These are phyloP conservation scores for Collybia nuda DNA, from an alignment of 768 basidiomycete genomes.

Conservation along the genomic window DNA sequence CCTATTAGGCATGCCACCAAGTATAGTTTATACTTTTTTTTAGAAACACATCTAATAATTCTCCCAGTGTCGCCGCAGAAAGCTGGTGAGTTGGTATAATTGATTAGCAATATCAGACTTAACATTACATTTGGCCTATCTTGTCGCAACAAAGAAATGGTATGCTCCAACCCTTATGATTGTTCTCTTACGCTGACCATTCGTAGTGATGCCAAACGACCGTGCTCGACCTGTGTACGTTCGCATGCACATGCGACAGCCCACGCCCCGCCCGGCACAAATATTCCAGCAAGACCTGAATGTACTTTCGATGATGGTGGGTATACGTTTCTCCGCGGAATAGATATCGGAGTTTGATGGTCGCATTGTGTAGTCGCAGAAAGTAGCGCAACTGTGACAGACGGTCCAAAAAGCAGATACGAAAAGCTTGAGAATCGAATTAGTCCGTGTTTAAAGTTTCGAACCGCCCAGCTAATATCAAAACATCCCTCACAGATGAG, in stretches of 20 bases:
- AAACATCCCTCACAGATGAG: conserved; percentile 44
- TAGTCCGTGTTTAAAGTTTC: conserved; percentile 38
- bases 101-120: not conserved
- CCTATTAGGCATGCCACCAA: conserved; percentile 52
- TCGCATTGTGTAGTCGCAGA: conserved; percentile 37
- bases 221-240: conserved; percentile 75
- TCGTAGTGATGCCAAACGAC: conserved; percentile 68
- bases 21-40: conserved; percentile 24
- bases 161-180: conserved; percentile 21
- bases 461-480: not conserved
- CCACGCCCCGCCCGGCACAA: conserved; percentile 58
- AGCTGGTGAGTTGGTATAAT: conserved; percentile 49
- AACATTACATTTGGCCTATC: conserved; percentile 5
- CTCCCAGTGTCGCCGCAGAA: conserved; percentile 70
- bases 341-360: not conserved
- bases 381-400: conserved; percentile 30
- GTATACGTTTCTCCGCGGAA: conserved; percentile 10
- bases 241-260: conserved; percentile 70
- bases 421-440: conserved; percentile 70
- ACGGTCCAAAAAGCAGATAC: conserved; percentile 59
- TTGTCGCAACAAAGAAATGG: conserved; percentile 52
- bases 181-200: conserved; percentile 1
- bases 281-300: conserved; percentile 55
- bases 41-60: conserved; percentile 11
- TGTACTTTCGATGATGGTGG: conserved; percentile 79